Base-by-base conservation (phyloP, 441 rosid genomes). In the Erodium moschatum region DNA sequence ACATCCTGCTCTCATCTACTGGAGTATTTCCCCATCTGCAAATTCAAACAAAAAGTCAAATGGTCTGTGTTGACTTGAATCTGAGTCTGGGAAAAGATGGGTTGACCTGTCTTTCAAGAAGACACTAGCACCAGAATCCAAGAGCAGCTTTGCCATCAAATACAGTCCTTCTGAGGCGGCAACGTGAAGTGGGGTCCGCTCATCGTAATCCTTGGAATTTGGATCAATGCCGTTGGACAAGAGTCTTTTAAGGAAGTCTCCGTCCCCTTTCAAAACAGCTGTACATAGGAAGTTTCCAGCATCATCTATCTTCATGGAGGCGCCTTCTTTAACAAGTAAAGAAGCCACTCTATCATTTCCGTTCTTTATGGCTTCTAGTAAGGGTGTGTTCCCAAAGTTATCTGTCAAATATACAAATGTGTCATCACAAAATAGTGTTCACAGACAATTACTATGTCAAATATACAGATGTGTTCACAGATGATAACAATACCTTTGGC, bases 11-110 rank as follows among this genome's bases (percentile, higher is more conserved):
- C 80, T 91, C 98, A 46, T 84, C 92, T 69, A 91, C 69, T 2
- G 99, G 97, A 35, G 86, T 84, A 69, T 84, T 91, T 58, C 96
- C 97, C 94, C 96, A 88, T 81, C 97, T 94, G 70, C 61, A 70
- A 21, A 79, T 29, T 29, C 31, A 2, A 29, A 29, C 31, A 1
- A 29, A 29, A 29, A 29, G 31, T 29, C 31, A 29, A 4, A 29
- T 29, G 31, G 3, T 29, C 31, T 29, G 31, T 29, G 31, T 29
- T 29, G 31, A 29, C 31, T 29, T 29, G 31, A 29, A 29, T 29
- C 31, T n/a, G 31, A 29, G 31, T 29, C 31, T 1, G 3, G 31
- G 31, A 29, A 29, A 29, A 29, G 31, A 29, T 70, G 21, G 16
- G 4, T 67, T 46, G 80, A 89, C 99, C 99, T 85, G 87, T 91